Base-by-base conservation (phyloP, 345 rosid genomes). In the Anacardium occidentale region DNA sequence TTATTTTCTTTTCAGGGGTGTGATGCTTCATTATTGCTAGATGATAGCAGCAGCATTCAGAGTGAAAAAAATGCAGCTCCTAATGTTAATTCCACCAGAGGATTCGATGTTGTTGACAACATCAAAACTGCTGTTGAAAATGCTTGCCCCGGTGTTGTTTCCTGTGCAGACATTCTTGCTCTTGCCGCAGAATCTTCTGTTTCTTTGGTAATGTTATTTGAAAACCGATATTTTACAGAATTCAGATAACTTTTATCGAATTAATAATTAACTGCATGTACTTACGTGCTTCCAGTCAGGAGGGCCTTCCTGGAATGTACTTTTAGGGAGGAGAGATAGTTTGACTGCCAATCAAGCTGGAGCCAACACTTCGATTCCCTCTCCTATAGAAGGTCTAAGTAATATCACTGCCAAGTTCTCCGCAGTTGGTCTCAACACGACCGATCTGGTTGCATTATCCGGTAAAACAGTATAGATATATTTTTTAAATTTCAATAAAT, bases 141-240 rank as follows among this genome's bases (percentile, higher is more conserved):
- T 24, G 75, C 88, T 59, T 91, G 97, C 65, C 86, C 93, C 1
- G 89, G 89, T 6, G 69, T 85, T 55, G 97, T 91, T 62, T 91
- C 95, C 47, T 91, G 97, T 61, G 87, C 97, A 6, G 97, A 91
- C 76, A 59, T 91, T 60, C 84, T 91, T 5, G 91, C 97, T 57
- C 74, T 91, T 18, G 88, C 95, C 0, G 81, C 95, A 0, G 85
- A 90, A 71, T 74, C 89, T 21, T 76, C 90, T 3, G 91, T 91
- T 63, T 77, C 83, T 69, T 71, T 84, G 90, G 97, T 90, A 80
- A 61, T 18, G 32, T 29, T 29, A n/a, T 37, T 37, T 1, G 8
- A 6, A 37, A 37, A 37, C 37, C 42, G 8, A 37, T 37, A 37
- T 6, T 5, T 34, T 11, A 12, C 52, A 11, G 3, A 8, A 48